Percentiles rank a stretch among this genome's conserved stretches.
These are phyloP conservation scores for Chaetomium fimeti DNA, from an alignment of 495 filamentous ascomycete genomes.

Conservation along the genomic window DNA sequence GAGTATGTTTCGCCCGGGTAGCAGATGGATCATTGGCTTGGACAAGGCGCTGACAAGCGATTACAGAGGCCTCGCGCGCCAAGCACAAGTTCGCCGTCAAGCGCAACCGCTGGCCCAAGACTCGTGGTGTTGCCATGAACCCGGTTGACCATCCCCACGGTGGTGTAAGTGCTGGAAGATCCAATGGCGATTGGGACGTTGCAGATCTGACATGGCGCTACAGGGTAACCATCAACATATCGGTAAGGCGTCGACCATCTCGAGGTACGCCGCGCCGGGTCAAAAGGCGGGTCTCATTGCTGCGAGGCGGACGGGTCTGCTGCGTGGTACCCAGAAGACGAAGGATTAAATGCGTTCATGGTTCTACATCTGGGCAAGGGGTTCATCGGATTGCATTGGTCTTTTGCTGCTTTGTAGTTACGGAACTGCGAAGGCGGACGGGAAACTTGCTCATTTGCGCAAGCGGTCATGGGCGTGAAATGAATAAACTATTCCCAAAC, in stretches of 20 bases:
- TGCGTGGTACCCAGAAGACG: constrained; percentile 98
- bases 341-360: constrained; percentile 76
- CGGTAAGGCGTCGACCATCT: constrained; percentile 99
- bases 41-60: constrained; percentile 24
- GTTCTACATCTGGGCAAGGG: constrained; percentile 53
- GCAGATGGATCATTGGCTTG: background rate
- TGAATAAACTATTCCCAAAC: constrained; percentile 43
- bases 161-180: constrained; percentile 50
- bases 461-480: constrained; percentile 37
- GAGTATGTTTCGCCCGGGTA: constrained; percentile 53
- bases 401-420: constrained; percentile 57
- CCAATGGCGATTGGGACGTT: background rate
- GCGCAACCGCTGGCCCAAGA: constrained; percentile 99
- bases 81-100: constrained; percentile 99
- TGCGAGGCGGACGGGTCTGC: constrained; percentile 95
- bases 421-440: constrained; percentile 44
- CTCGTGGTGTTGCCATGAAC: constrained; percentile 99
- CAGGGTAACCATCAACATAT: constrained; percentile 99
- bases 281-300: constrained; percentile 99
- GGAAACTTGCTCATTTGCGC: constrained; percentile 35
- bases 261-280: constrained; percentile 92
- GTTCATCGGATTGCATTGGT: constrained; percentile 55
- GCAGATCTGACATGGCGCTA: constrained; percentile 37
- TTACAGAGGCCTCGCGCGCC: constrained; percentile 86
- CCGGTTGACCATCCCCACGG: constrained; percentile 99